Evolutionary conservation across 2,329 filamentous ascomycete genomes (phyloP), one percentile per base, ranked within the genome.

Genomic region (Rosellinia necatrix): DNA sequence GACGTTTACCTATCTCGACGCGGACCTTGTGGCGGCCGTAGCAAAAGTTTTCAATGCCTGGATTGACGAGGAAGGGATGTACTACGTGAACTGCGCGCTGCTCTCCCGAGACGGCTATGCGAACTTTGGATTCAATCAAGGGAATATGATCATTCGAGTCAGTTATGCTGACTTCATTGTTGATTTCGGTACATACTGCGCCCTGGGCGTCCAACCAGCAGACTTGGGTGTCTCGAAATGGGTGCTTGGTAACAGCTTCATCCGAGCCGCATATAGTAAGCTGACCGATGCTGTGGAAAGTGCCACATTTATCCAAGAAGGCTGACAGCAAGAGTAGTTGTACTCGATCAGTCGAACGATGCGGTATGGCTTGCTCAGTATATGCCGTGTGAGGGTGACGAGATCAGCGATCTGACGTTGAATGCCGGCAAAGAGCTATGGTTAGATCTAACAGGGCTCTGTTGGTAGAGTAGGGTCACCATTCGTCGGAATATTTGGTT

Each of bases 1-100:
- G 27, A 86, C 82, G 13, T 75, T 87, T 57, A 86, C 81, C 49
- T 85, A 86, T 64, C 77, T 89, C 3, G 85, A 85, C 7, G 76
- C 83, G 59, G 71, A 78, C 42, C 70, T 88, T 32, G 78, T 80
- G 13, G 64, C 69, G 2, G 51, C 64, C 6, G 72, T 82, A 19
- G 76, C 74, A 22, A 54, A 67, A 49, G 63, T 67, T 24, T 66
- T 75, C 49, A 60, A 66, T 27, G 70, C 70, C 10, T 68, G 65
- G 32, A 56, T 68, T 25, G 72, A 73, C 32, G 61, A 64, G 5
- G 44, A 53, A 12, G 66, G 65, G 3, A 62, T 68, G 10, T 68
- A 63, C 41, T 61, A 59, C 13, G 72, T 74, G n/a, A 66, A 72
- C n/a, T 79, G 78, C 52, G 64, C 68, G 35, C 71, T 70, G 62